Evolutionary conservation across 2,329 filamentous ascomycete genomes (phyloP).

Genomic region (Hymenoscyphus repandus): DNA sequence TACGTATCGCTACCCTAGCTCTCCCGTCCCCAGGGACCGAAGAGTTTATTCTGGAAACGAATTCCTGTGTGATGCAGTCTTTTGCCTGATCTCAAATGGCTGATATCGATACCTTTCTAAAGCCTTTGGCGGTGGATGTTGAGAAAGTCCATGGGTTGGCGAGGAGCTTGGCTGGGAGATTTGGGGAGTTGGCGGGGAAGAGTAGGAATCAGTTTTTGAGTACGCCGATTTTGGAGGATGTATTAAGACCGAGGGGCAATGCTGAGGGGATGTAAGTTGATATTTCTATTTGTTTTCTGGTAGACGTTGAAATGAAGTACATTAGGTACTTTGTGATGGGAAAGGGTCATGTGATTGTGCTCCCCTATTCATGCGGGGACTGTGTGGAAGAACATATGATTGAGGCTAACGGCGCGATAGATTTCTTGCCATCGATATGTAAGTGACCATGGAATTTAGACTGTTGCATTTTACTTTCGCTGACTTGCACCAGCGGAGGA

Average conservation of each 20-base stretch:
- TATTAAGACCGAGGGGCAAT: constrained; percentile 45
- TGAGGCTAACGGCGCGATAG: constrained; percentile 34
- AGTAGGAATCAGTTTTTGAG: constrained; percentile 53
- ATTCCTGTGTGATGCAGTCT: background rate
- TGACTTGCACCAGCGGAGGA: constrained; percentile 49
- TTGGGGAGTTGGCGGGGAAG: constrained; percentile 45
- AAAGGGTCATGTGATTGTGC: constrained; percentile 1
- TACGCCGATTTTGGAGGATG: constrained; percentile 56
- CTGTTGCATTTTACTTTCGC: constrained; percentile 3
- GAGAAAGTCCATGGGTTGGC: constrained; percentile 43
- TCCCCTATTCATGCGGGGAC: background rate
- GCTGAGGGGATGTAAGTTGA: constrained; percentile 42
- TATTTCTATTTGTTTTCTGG: constrained; percentile 4
- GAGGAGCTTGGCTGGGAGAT: constrained; percentile 42
- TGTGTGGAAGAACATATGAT: too few species aligned
- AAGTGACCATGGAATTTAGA: constrained; percentile 30
- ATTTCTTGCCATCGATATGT: constrained; percentile 63
- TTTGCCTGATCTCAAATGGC: constrained; percentile 2
- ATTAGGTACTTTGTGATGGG: background rate
- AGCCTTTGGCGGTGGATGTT: constrained; percentile 45
- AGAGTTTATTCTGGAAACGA: too few species aligned
- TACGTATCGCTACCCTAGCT: background rate
- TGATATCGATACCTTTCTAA: constrained; percentile 40
- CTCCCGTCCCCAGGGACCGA: background rate
- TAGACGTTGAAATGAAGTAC: background rate